Percentiles rank a stretch among this genome's conserved stretches.
Conservation (phyloP, 2,329 filamentous ascomycete genomes). For the Dactylonectria macrodidyma region DNA sequence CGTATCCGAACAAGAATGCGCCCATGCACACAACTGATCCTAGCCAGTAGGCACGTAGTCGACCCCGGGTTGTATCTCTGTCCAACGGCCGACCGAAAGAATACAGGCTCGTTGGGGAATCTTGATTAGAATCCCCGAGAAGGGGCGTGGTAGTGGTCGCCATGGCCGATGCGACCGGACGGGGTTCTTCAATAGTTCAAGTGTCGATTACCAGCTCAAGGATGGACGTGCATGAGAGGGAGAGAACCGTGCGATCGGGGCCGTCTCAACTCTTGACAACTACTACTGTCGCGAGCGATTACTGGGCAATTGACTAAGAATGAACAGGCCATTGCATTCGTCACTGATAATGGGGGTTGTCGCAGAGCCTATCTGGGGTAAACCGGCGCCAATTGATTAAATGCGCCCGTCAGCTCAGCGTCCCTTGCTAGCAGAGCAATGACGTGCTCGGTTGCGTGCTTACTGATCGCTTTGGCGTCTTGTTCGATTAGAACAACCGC, state of each 20-base stretch:
- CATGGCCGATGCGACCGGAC: background rate
- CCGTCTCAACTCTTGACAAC: background rate
- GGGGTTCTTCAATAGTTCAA: background rate
- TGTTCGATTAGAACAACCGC: background rate
- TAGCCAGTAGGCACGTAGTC: slow-evolving; percentile 13
- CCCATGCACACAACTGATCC: slow-evolving; percentile 21
- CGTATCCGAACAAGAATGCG: slow-evolving; percentile 24
- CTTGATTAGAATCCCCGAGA: background rate
- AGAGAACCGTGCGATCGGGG: background rate
- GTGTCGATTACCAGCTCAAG: background rate
- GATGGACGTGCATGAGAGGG: background rate
- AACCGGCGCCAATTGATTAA: background rate
- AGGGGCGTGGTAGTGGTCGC: slow-evolving; percentile 10
- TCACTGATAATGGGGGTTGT: slow-evolving; percentile 9
- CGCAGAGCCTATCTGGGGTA: slow-evolving; percentile 7
- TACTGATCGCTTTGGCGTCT: slow-evolving; percentile 7
- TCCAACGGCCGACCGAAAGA: background rate
- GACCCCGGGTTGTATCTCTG: background rate
- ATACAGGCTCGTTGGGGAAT: background rate
- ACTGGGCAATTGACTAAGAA: background rate
- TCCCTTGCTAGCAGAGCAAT: background rate
- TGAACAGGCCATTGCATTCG: background rate
- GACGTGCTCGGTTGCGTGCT: slow-evolving; percentile 26
- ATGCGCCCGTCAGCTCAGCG: background rate
- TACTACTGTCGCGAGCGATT: background rate